phyloP scores from a whole-genome alignment of 768 basidiomycete genomes.

The Boletellus ananas region DNA sequence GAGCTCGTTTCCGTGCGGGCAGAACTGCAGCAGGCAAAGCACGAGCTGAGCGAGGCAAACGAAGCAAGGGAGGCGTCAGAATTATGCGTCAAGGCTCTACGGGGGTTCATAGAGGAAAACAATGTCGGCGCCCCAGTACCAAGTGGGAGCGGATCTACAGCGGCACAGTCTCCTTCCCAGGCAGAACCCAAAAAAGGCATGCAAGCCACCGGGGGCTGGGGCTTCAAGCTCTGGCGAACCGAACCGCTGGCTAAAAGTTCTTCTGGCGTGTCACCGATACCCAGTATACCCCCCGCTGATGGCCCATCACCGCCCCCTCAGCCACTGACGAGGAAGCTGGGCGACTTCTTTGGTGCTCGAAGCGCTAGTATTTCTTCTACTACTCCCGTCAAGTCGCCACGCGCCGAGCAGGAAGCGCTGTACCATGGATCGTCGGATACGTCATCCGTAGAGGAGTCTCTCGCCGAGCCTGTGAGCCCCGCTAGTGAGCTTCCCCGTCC shows the following conservation, averaged over 20 bases:
- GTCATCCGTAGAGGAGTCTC: constrained; percentile 36
- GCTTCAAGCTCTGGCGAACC: constrained; percentile 67
- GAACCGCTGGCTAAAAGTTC: constrained; percentile 31
- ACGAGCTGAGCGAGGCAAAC: constrained; percentile 69
- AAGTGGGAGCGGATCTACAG: constrained; percentile 12
- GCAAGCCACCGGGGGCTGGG: constrained; percentile 47
- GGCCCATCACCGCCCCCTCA: constrained; percentile 31
- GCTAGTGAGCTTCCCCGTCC: constrained; percentile 25
- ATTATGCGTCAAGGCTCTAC: constrained; percentile 73
- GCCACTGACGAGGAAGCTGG: constrained; percentile 62
- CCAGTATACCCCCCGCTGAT: constrained; percentile 24
- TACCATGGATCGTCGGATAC: constrained; percentile 32
- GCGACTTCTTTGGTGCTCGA: constrained; percentile 65
- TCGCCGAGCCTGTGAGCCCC: constrained; percentile 33
- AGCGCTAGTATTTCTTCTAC: constrained; percentile 47
- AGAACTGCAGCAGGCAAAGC: constrained; percentile 59
- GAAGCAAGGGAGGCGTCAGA: constrained; percentile 90
- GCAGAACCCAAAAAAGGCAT: constrained; percentile 31
- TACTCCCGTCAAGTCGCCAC: constrained; percentile 23
- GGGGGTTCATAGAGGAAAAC: constrained; percentile 78
- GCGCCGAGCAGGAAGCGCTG: constrained; percentile 23
- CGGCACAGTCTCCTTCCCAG: constrained; percentile 19
- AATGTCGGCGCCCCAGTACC: constrained; percentile 46
- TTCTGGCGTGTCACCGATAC: constrained; percentile 26
- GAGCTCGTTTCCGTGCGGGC: constrained; percentile 55